Evolutionary conservation across 106 monocot genomes (phyloP).

Genomic region (Acorus gramineus): DNA sequence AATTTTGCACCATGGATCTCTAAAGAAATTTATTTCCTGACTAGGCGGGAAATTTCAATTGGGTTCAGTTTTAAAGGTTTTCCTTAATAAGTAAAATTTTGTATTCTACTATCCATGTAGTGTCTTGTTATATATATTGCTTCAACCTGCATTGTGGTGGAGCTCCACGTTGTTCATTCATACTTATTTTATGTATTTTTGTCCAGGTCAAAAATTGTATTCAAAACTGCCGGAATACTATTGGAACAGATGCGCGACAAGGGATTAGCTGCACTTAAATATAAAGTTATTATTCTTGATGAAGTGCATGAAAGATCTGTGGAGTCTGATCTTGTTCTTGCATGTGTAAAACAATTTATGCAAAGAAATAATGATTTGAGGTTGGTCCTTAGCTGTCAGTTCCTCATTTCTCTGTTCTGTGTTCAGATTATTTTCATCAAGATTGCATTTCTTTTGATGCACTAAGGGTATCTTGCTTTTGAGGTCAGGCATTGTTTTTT

Average conservation of each 20-base stretch:
- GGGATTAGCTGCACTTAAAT: constrained; percentile 60
- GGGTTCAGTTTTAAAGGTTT: too few relatives aligned
- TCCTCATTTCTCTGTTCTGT: neutral
- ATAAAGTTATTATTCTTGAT: constrained; percentile 87
- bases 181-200: neutral
- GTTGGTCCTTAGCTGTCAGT: constrained; percentile 17
- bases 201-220: constrained; percentile 68
- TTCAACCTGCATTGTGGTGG: too few relatives aligned
- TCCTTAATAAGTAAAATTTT: too few relatives aligned
- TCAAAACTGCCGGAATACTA: constrained; percentile 80
- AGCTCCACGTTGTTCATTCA: neutral
- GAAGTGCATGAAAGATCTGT: constrained; percentile 90
- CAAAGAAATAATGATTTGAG: constrained; percentile 57
- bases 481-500: too few relatives aligned
- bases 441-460: too few relatives aligned
- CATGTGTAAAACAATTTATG: constrained; percentile 73
- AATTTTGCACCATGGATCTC: too few relatives aligned
- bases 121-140: too few relatives aligned
- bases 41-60: too few relatives aligned
- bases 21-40: too few relatives aligned
- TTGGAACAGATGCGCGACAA: constrained; percentile 84
- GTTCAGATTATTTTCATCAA: neutral
- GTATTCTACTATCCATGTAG: too few relatives aligned
- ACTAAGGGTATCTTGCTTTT: too few relatives aligned
- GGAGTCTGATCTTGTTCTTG: constrained; percentile 89